Percentiles rank a stretch among this genome's conserved stretches.
Evolutionary conservation across 768 basidiomycete species (phyloP).

Genomic region (Chalciporus sphaerocephalus): DNA sequence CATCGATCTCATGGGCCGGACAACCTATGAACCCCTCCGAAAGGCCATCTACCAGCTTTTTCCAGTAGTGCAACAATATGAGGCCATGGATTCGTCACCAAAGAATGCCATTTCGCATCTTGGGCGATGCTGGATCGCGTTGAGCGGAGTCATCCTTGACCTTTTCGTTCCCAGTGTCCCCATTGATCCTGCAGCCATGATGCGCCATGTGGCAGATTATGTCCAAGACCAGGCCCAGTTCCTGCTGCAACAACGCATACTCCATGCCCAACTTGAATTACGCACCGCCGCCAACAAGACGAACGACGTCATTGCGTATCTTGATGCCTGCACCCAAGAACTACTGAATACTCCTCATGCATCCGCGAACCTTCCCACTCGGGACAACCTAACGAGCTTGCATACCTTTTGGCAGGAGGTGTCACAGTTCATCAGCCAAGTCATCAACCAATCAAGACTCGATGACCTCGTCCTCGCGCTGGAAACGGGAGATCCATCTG

Average conservation of each 20-base stretch:
- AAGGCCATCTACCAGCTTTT: conserved; percentile 32
- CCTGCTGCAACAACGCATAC: conserved; percentile 44
- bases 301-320: conserved; percentile 46
- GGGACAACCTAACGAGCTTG: conserved; percentile 45
- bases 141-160: conserved; percentile 57
- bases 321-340: conserved; percentile 37
- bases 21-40: conserved; percentile 34
- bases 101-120: conserved; percentile 32
- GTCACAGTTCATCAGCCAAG: conserved; percentile 63
- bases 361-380: conserved; percentile 29
- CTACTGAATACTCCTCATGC: conserved; percentile 22
- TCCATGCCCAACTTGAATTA: conserved; percentile 55
- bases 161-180: conserved; percentile 81
- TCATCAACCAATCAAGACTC: conserved; percentile 47
- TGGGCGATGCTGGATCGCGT: conserved; percentile 54
- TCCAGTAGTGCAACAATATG: conserved; percentile 22
- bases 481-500: conserved; percentile 34
- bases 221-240: conserved; percentile 38
- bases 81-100: conserved; percentile 9
- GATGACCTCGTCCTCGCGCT: conserved; percentile 42
- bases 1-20: conserved; percentile 31
- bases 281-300: conserved; percentile 51
- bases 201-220: conserved; percentile 43
- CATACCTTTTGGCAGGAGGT: conserved; percentile 75
- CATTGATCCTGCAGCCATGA: conserved; percentile 77